These are phyloP conservation scores for Boletus barrowsii DNA, from an alignment of 768 basidiomycete species.

Conservation along the genomic window DNA sequence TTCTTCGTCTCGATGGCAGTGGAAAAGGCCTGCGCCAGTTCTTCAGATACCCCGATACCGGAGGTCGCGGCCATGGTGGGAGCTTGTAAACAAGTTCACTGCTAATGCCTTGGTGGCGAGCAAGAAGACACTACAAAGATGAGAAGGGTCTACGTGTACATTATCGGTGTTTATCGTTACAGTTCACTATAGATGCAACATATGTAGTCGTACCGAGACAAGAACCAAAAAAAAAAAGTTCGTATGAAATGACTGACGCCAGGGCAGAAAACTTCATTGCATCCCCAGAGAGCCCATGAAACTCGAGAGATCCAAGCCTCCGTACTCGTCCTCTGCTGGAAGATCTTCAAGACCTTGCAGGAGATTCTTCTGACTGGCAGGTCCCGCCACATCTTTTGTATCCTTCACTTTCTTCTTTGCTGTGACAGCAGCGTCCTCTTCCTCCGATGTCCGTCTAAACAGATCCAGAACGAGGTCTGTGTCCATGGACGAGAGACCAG, in stretches of 20 bases:
- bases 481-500: constrained; percentile 92
- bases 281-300: constrained; percentile 85
- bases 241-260: constrained; percentile 15
- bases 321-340: constrained; percentile 90
- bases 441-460: constrained; percentile 74
- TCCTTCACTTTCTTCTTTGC: constrained; percentile 50
- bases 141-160: constrained; percentile 31
- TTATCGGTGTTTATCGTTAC: constrained; percentile 34
- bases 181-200: constrained; percentile 34
- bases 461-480: constrained; percentile 95
- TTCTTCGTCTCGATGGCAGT: constrained; percentile 47
- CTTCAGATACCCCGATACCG: constrained; percentile 62
- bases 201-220: constrained; percentile 25
- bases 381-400: constrained; percentile 50
- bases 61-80: constrained; percentile 66
- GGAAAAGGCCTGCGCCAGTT: constrained; percentile 58
- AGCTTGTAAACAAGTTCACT: background rate
- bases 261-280: constrained; percentile 25
- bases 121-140: constrained; percentile 16
- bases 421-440: constrained; percentile 63
- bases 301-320: constrained; percentile 76
- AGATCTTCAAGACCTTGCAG: constrained; percentile 89
- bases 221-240: constrained; percentile 16
- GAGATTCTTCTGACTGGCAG: constrained; percentile 75
- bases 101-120: too few species aligned